A percentile compares a stretch with the other conserved stretches of the same genome.
Evolutionary conservation across 2,329 filamentous ascomycete species (phyloP).

Genomic region (Ustulina deusta): DNA sequence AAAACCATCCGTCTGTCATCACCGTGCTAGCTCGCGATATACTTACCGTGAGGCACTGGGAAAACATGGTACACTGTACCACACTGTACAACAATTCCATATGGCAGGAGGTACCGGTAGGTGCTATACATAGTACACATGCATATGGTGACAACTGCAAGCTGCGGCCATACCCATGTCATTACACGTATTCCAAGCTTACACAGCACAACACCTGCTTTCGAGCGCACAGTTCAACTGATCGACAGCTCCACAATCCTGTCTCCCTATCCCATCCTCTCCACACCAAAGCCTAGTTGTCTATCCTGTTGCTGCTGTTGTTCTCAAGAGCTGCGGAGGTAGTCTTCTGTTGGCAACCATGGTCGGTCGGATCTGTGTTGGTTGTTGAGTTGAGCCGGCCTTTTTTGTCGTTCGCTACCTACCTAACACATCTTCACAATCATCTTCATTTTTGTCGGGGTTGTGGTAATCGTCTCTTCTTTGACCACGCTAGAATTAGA

Average conservation of each 20-base stretch:
- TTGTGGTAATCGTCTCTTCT: conserved; percentile 8
- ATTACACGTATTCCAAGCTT: conserved; percentile 40
- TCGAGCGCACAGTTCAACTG: conserved; percentile 18
- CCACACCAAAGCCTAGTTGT: conserved; percentile 25
- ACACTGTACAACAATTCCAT: not conserved
- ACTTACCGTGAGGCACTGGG: not conserved
- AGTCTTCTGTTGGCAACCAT: conserved; percentile 31
- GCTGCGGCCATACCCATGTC: conserved; percentile 40
- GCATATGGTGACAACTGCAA: conserved; percentile 22
- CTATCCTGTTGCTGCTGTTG: conserved; percentile 24
- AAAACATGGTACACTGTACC: not conserved
- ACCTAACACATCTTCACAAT: conserved; percentile 16
- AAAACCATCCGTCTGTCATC: not conserved
- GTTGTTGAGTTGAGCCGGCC: conserved; percentile 32
- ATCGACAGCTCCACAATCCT: conserved; percentile 40
- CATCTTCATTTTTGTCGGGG: not conserved
- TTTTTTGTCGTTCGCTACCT: conserved; percentile 12
- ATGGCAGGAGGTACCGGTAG: too few species aligned
- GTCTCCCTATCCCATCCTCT: conserved; percentile 33
- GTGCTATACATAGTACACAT: too few species aligned
- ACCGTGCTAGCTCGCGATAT: not conserved
- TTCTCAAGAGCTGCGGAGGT: conserved; percentile 22
- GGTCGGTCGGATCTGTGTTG: conserved; percentile 30
- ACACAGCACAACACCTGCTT: conserved; percentile 26
- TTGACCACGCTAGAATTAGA: conserved; percentile 10